These are phyloP conservation scores for Geopyxis carbonaria DNA, from an alignment of 495 filamentous ascomycete species.

Conservation along the genomic window DNA sequence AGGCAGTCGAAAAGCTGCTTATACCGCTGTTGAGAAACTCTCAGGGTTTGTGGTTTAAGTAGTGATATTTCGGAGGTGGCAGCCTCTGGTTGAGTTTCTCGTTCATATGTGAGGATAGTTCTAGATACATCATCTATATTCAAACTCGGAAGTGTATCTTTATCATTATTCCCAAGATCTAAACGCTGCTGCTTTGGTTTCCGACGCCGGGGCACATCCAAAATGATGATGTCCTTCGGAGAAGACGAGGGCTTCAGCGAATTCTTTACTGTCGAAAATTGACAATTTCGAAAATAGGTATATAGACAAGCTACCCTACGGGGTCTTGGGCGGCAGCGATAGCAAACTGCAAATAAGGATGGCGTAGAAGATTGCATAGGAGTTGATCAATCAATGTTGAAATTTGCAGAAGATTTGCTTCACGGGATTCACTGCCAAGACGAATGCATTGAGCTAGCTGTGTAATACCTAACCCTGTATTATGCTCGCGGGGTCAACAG, in stretches of 20 bases:
- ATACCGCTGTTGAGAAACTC: slow-evolving; percentile 17
- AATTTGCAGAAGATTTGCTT: too few species aligned
- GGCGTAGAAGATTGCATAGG: slow-evolving; percentile 13
- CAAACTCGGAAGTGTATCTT: too few species aligned
- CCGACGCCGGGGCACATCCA: too few species aligned
- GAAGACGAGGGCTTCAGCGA: too few species aligned
- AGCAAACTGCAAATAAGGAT: slow-evolving; percentile 4
- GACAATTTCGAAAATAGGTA: slow-evolving; percentile 14
- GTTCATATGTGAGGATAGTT: slow-evolving; percentile 6
- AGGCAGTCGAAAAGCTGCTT: slow-evolving; percentile 14
- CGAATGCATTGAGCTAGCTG: too few species aligned
- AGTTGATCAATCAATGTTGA: background rate
- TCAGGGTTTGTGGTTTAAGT: slow-evolving; percentile 2
- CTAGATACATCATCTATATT: slow-evolving; percentile 7
- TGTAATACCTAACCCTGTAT: too few species aligned
- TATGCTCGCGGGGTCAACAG: too few species aligned
- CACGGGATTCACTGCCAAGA: too few species aligned
- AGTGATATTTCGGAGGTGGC: slow-evolving; percentile 17
- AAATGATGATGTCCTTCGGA: too few species aligned
- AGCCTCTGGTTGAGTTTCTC: slow-evolving; percentile 7
- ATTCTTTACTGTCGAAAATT: too few species aligned
- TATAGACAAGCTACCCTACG: slow-evolving; percentile 15
- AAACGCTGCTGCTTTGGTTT: too few species aligned
- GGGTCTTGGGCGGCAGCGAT: slow-evolving; percentile 3
- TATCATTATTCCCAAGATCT: too few species aligned